Percentiles rank a stretch among this genome's conserved stretches.
Evolutionary conservation across 352 stramenopile species (phyloP).

Genomic region (Hyaloperonospora brassicae): DNA sequence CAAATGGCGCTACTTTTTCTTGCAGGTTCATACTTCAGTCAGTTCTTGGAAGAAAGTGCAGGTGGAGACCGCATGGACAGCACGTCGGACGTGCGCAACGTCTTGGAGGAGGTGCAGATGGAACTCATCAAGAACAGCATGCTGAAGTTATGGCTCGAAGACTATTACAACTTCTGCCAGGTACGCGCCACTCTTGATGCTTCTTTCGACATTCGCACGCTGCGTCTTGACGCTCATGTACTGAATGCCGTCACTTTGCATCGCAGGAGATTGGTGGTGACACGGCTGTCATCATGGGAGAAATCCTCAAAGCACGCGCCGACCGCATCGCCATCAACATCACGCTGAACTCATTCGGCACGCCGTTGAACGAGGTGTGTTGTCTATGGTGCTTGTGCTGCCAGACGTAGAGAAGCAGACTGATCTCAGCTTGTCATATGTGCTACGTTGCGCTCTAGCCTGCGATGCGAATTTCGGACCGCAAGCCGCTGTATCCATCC

Average conservation of each 20-base stretch:
- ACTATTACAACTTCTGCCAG: slow-evolving; percentile 92
- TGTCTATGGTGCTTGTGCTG: slow-evolving; percentile 18
- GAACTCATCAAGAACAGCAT: slow-evolving; percentile 99
- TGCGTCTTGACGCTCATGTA: not conserved
- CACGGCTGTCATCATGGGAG: slow-evolving; percentile 96
- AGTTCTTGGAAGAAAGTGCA: slow-evolving; percentile 94
- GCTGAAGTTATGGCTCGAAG: slow-evolving; percentile 96
- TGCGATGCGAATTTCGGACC: slow-evolving; percentile 94
- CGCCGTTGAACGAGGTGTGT: slow-evolving; percentile 75
- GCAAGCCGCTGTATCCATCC: slow-evolving; percentile 95
- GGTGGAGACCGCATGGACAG: slow-evolving; percentile 74
- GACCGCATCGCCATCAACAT: slow-evolving; percentile 99
- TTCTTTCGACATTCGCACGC: not conserved
- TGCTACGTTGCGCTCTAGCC: slow-evolving; percentile 45
- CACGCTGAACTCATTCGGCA: slow-evolving; percentile 98
- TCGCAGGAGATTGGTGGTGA: slow-evolving; percentile 90
- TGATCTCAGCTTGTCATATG: slow-evolving; percentile 4
- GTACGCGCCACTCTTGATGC: slow-evolving; percentile 12
- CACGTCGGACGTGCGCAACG: slow-evolving; percentile 89
- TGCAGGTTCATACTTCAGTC: slow-evolving; percentile 93
- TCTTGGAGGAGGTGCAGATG: slow-evolving; percentile 98
- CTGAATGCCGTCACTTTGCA: slow-evolving; percentile 1
- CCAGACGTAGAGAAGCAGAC: not conserved
- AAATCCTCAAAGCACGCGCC: slow-evolving; percentile 91
- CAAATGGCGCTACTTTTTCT: slow-evolving; percentile 1